A percentile compares a stretch with the other conserved stretches of the same genome.
Evolutionary conservation across 164 flowering plant species (phyloP).

Genomic region (Tetracentron sinense): DNA sequence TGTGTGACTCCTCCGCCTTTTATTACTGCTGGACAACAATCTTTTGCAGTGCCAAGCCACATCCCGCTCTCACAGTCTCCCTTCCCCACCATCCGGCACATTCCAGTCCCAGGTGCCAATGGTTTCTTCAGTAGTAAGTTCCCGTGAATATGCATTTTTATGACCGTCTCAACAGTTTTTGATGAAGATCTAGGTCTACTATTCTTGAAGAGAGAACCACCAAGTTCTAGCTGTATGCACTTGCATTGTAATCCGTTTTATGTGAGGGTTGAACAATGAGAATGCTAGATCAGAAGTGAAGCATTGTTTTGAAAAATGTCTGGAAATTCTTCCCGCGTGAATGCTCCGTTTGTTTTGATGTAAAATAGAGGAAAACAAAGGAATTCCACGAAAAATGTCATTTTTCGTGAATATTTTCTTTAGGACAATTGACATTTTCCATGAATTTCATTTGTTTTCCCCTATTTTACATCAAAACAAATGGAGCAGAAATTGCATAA

Average conservation of each 20-base stretch:
- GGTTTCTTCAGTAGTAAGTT: conserved; percentile 42
- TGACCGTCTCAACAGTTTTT: neutral
- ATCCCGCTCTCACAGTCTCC: conserved; percentile 49
- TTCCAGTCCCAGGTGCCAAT: conserved; percentile 38
- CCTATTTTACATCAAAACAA: too few species aligned
- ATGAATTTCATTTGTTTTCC: too few species aligned
- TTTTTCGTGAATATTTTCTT: too few species aligned
- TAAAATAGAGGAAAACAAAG: too few species aligned
- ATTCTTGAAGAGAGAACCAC: neutral
- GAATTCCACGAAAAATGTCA: too few species aligned
- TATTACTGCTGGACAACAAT: conserved; percentile 41
- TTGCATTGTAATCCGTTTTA: neutral
- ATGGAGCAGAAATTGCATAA: too few species aligned
- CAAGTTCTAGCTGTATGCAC: neutral
- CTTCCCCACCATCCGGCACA: conserved; percentile 39
- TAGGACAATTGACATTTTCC: too few species aligned
- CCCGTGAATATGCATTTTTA: conserved; percentile 19
- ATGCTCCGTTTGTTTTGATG: too few species aligned
- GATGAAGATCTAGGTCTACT: neutral
- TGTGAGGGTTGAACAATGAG: neutral
- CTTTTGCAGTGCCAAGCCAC: conserved; percentile 38
- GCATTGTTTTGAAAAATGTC: neutral
- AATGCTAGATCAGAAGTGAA: neutral
- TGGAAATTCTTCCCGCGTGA: neutral
- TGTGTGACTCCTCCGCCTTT: conserved; percentile 44